phyloP scores from a whole-genome alignment of 2,329 filamentous ascomycete species.

The Fusarium humuli region DNA sequence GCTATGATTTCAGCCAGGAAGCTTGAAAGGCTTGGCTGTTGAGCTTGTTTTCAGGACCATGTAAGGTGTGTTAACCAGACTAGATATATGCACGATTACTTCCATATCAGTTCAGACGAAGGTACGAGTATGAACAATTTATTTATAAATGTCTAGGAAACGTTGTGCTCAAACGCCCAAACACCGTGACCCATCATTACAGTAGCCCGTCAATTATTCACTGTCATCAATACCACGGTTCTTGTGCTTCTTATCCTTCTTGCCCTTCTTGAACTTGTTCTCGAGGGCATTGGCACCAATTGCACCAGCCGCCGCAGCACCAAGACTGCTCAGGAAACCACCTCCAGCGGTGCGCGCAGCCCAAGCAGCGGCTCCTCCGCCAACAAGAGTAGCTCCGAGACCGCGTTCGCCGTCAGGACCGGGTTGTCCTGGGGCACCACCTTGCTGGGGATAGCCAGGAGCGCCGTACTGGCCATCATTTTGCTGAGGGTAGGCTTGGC shows the following conservation, averaged over 20 bases:
- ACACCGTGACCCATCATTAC: constrained; percentile 14
- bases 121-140: not conserved
- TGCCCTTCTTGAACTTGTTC: constrained; percentile 54
- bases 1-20: constrained; percentile 69
- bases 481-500: constrained; percentile 39
- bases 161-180: constrained; percentile 13
- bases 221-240: constrained; percentile 35
- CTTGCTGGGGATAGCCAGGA: constrained; percentile 43
- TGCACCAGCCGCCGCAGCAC: constrained; percentile 63
- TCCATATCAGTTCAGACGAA: not conserved
- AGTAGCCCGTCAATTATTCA: constrained; percentile 43
- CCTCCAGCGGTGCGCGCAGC: constrained; percentile 66
- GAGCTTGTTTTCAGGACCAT: constrained; percentile 12
- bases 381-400: constrained; percentile 64
- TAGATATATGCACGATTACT: not conserved
- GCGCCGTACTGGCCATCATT: constrained; percentile 44
- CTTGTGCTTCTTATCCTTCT: constrained; percentile 47
- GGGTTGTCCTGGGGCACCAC: constrained; percentile 42
- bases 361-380: constrained; percentile 65
- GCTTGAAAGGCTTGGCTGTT: constrained; percentile 33
- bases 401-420: constrained; percentile 63
- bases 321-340: constrained; percentile 63
- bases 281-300: constrained; percentile 66
- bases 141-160: constrained; percentile 4
- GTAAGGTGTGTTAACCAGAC: not conserved